A percentile compares a stretch with the other conserved stretches of the same genome.
Evolutionary conservation across 768 basidiomycete genomes (phyloP).

Genomic region (Mycena galopus): DNA sequence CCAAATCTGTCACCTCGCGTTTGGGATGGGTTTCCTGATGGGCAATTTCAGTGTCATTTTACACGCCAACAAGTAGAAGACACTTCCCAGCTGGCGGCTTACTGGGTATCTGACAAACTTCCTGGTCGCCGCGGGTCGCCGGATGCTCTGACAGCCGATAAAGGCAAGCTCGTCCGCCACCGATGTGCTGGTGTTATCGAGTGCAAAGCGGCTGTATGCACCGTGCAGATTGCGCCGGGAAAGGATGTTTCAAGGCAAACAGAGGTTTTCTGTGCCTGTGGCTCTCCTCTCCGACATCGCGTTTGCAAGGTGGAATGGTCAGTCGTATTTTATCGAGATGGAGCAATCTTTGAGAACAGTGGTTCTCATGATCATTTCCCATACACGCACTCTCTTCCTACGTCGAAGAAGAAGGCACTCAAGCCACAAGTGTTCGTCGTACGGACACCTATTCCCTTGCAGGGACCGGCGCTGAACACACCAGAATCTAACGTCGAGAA

Average conservation of each 20-base stretch:
- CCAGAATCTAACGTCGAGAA: no score
- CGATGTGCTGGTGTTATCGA: slow-evolving; percentile 4
- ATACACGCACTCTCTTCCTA: slow-evolving; percentile 16
- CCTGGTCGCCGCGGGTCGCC: no score
- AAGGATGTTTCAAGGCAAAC: background rate
- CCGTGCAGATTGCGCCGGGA: slow-evolving; percentile 11
- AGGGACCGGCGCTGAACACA: no score
- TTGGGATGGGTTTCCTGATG: no score
- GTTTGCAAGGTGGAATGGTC: slow-evolving; percentile 19
- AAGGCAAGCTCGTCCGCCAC: background rate
- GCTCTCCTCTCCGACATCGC: background rate
- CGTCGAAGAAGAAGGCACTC: background rate
- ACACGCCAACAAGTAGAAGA: background rate
- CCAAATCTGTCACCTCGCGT: no score
- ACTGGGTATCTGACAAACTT: slow-evolving; percentile 6
- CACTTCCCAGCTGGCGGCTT: background rate
- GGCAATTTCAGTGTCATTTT: slow-evolving; percentile 5
- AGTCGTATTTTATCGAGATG: slow-evolving; percentile 4
- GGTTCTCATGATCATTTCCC: slow-evolving; percentile 12
- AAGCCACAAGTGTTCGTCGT: no score
- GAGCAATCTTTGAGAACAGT: slow-evolving; percentile 18
- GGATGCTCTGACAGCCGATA: slow-evolving; percentile 8
- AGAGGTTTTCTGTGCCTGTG: slow-evolving; percentile 3
- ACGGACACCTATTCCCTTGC: no score
- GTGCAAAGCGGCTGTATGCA: no score